A percentile compares a stretch with the other conserved stretches of the same genome.
phyloP scores from a whole-genome alignment of 306 rosid species.

The Fragaria iinumae region DNA sequence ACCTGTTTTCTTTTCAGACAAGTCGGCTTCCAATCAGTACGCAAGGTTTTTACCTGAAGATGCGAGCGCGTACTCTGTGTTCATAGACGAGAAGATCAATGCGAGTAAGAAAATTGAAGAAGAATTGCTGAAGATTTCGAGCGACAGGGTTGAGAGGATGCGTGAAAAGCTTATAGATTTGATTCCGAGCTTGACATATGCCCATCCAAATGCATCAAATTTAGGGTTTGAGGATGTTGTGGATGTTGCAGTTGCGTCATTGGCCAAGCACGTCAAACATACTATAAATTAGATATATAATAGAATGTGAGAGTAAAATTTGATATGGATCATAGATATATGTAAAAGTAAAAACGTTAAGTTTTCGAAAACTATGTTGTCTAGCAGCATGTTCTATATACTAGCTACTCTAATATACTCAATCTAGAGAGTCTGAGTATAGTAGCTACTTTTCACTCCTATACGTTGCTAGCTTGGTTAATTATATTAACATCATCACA shows the following conservation, averaged over 20 bases:
- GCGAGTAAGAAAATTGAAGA: background rate
- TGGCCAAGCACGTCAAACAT: background rate
- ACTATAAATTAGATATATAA: no score
- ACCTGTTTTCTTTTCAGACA: slow-evolving; percentile 2
- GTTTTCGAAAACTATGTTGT: no score
- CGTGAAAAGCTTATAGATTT: background rate
- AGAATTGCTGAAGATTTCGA: slow-evolving; percentile 5
- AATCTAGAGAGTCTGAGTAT: no score
- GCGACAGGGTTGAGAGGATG: background rate
- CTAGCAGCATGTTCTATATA: no score
- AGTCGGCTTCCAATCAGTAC: slow-evolving; percentile 12
- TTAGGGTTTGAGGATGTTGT: background rate
- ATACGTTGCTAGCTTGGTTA: no score
- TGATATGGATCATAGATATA: no score
- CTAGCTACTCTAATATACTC: no score
- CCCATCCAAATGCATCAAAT: background rate
- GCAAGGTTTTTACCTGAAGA: background rate
- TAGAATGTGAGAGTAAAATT: no score
- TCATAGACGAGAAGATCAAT: background rate
- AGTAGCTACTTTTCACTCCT: no score
- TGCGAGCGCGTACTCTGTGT: background rate
- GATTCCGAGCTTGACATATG: background rate
- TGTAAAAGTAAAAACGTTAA: no score
- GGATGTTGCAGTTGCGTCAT: slow-evolving; percentile 1
- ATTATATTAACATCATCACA: no score